Base-by-base conservation (phyloP, 768 basidiomycete species). In the Suillus cothurnatus region DNA sequence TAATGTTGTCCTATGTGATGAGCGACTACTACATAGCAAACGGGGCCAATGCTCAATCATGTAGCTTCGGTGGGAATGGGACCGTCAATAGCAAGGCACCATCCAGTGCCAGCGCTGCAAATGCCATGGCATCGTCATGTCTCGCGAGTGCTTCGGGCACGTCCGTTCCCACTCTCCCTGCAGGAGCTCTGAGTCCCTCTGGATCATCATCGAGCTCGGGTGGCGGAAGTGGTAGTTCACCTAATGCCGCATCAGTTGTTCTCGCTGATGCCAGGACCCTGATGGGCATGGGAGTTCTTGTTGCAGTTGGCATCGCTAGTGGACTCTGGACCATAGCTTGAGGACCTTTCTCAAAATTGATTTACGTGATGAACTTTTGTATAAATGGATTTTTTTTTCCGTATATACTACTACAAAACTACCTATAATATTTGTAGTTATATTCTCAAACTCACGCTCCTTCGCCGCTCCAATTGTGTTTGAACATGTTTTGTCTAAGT, bases 1-100 rank as follows among this genome's bases (percentile, higher is more conserved):
- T 91, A 76, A 90, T 94, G 81, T 77, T 94, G 41, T 93, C 91
- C 26, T 97, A 86, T 74, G 88, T 90, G 57, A 91, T 96, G 87
- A 91, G 86, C 74, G 80, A 88, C 65, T 94, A 85, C 75, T 96
- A 90, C 72, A 86, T 91, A 71, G 74, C 81, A 36, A 85, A 85
- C 63, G 84, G 84, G 74, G 84, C 85, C 67, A 78, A 88, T 62
- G 72, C 79, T 21, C 79, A 84, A 61, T 82, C 92, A 9, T 97
- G 95, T 78, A 86, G 84, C 79, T 97, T 97, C 73, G 76, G 77
- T 61, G 94, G 95, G 9, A 97, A 97, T 72, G 95, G 88, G 6
- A 93, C 92, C 19, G 81, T 93, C 68, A 92, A 92, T 71, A 14
- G 79, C 19, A 73, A 72, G 4, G 85, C 86, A 19, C 82, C 89